phyloP scores from a whole-genome alignment of 78 protist species.

The Mastigamoeba balamuthi region DNA sequence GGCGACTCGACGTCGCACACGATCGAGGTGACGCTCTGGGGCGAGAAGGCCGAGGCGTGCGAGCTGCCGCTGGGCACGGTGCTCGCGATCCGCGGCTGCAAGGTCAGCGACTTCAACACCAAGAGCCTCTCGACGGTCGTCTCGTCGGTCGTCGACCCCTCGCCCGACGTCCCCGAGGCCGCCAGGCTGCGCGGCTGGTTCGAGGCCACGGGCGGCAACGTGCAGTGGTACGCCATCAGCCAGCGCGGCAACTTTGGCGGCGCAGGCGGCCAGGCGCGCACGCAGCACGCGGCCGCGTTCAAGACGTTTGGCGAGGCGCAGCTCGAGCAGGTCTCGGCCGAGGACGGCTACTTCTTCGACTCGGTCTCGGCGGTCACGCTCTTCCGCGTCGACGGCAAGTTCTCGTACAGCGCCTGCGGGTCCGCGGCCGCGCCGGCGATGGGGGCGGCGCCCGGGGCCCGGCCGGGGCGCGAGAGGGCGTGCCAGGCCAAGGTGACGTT shows the following conservation, averaged over 20 bases:
- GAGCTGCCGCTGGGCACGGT: background rate
- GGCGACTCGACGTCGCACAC: conserved; percentile 3
- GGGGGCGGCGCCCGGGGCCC: background rate
- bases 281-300: background rate
- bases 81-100: background rate
- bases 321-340: background rate
- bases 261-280: background rate
- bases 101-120: background rate
- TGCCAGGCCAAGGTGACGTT: conserved; percentile 14
- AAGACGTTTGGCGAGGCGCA: background rate
- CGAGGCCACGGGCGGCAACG: background rate
- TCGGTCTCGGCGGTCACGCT: background rate
- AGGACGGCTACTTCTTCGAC: background rate
- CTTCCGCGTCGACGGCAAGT: background rate
- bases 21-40: conserved; percentile 49
- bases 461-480: background rate
- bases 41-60: conserved; percentile 1
- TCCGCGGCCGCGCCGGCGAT: background rate
- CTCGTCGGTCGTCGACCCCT: background rate
- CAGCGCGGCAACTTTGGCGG: no score
- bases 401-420: conserved; percentile 22
- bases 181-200: conserved; percentile 14
- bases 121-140: background rate
- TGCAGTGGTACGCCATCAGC: background rate
- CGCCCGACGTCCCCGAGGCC: conserved; percentile 11